Conservation (phyloP, 352 stramenopile genomes). For the Pythium coloratum region DNA sequence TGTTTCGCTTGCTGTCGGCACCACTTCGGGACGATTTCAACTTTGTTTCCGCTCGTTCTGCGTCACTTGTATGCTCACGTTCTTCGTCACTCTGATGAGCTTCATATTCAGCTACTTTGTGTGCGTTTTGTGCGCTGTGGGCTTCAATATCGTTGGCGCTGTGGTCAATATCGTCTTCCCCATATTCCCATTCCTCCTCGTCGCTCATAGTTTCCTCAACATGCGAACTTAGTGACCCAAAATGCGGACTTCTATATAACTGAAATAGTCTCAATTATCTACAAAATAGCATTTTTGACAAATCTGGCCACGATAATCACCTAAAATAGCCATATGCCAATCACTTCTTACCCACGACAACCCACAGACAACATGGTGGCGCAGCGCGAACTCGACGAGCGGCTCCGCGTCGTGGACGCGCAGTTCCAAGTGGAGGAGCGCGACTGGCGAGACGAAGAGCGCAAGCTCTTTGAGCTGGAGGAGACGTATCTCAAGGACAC, state of each 20-base stretch:
- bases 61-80: not conserved
- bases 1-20: not conserved
- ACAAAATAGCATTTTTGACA: too few species aligned
- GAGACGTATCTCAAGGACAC: constrained; percentile 71
- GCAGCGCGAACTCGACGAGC: constrained; percentile 58
- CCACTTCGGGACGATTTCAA: constrained; percentile 6
- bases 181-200: constrained; percentile 19
- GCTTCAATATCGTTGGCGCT: not conserved
- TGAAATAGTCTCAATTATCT: not conserved
- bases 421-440: constrained; percentile 47
- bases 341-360: not conserved
- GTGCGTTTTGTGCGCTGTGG: not conserved
- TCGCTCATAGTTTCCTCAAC: constrained; percentile 18
- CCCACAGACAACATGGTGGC: constrained; percentile 27
- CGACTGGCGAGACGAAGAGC: constrained; percentile 62
- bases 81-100: not conserved
- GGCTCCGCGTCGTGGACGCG: constrained; percentile 41
- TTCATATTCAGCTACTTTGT: not conserved
- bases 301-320: not conserved
- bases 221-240: constrained; percentile 11
- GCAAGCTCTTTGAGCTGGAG: constrained; percentile 77
- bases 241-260: constrained; percentile 12
- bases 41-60: not conserved
- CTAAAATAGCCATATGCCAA: not conserved
- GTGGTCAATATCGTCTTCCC: not conserved